Evolutionary conservation across 257 asterid species (phyloP).

Genomic region (Solanum bulbocastanum): DNA sequence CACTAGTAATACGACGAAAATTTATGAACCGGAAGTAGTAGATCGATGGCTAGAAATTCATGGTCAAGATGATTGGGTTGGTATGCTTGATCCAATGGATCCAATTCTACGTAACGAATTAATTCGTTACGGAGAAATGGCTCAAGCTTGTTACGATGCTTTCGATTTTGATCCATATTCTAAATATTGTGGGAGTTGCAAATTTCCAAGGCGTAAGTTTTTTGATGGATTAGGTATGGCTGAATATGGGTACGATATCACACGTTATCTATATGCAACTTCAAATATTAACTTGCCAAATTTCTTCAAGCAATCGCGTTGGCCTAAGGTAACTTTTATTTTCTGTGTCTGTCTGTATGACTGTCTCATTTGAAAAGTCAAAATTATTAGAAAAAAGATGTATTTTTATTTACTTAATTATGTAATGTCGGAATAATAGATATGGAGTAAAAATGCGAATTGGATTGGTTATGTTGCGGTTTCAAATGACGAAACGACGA

Average conservation of each 20-base stretch:
- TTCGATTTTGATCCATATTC: slow-evolving; percentile 42
- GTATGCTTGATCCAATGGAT: slow-evolving; percentile 39
- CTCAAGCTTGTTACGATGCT: slow-evolving; percentile 44
- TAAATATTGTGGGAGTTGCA: slow-evolving; percentile 34
- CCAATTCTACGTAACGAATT: slow-evolving; percentile 25
- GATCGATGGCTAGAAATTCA: slow-evolving; percentile 29
- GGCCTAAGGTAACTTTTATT: slow-evolving; percentile 10
- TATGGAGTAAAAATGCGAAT: slow-evolving; percentile 35
- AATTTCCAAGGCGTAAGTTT: slow-evolving; percentile 9
- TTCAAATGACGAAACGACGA: slow-evolving; percentile 25
- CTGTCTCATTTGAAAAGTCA: neutral
- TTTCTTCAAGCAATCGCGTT: slow-evolving; percentile 29
- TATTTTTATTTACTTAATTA: neutral
- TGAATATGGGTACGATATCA: slow-evolving; percentile 19
- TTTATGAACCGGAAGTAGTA: neutral
- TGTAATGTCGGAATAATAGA: neutral
- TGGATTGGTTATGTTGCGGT: slow-evolving; percentile 47
- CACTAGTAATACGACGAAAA: too few species aligned
- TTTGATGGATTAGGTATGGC: slow-evolving; percentile 18
- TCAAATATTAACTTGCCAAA: slow-evolving; percentile 33
- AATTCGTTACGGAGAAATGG: slow-evolving; percentile 36
- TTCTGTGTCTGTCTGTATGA: too few species aligned
- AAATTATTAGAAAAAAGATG: neutral
- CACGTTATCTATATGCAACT: slow-evolving; percentile 34
- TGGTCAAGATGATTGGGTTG: slow-evolving; percentile 34